Evolutionary conservation across 176 grass and related monocot genomes (phyloP).

Genomic region (Ensete glaucum): DNA sequence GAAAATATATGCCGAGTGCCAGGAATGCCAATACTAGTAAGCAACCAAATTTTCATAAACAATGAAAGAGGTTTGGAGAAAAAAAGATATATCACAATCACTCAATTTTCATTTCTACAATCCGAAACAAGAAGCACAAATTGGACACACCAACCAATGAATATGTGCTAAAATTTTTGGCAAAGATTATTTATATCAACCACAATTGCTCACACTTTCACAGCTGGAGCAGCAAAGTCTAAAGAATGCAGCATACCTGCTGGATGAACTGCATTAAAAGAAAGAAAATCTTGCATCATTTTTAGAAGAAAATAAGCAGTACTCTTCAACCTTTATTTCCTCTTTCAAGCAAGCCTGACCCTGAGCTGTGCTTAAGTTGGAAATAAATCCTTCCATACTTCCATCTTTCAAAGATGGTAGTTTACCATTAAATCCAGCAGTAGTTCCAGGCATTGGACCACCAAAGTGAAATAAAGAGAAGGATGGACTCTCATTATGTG

Average conservation of each 20-base stretch:
- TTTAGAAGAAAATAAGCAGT: slow-evolving; percentile 70
- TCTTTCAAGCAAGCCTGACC: slow-evolving; percentile 45
- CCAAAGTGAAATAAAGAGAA: slow-evolving; percentile 94
- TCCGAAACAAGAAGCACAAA: slow-evolving; percentile 19
- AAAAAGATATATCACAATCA: slow-evolving; percentile 5
- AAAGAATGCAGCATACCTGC: background rate
- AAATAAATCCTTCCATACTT: slow-evolving; percentile 25
- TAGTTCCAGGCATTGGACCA: slow-evolving; percentile 40
- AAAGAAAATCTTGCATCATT: slow-evolving; percentile 39
- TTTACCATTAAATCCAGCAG: slow-evolving; percentile 9
- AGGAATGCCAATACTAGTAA: background rate
- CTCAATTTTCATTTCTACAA: slow-evolving; percentile 16
- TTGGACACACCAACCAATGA: slow-evolving; percentile 1
- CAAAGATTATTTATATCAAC: slow-evolving; percentile 5
- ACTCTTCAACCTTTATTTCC: slow-evolving; percentile 60
- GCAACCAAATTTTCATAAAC: background rate
- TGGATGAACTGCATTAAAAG: slow-evolving; percentile 22
- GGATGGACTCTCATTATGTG: slow-evolving; percentile 25
- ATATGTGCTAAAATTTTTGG: slow-evolving; percentile 3
- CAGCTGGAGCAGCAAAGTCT: background rate
- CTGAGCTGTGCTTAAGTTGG: slow-evolving; percentile 25
- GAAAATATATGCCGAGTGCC: background rate
- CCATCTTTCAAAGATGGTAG: slow-evolving; percentile 41
- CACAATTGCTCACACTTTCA: slow-evolving; percentile 12
- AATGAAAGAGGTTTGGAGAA: background rate